phyloP scores from a whole-genome alignment of 148 eudicot species.

The Mesembryanthemum crystallinum region DNA sequence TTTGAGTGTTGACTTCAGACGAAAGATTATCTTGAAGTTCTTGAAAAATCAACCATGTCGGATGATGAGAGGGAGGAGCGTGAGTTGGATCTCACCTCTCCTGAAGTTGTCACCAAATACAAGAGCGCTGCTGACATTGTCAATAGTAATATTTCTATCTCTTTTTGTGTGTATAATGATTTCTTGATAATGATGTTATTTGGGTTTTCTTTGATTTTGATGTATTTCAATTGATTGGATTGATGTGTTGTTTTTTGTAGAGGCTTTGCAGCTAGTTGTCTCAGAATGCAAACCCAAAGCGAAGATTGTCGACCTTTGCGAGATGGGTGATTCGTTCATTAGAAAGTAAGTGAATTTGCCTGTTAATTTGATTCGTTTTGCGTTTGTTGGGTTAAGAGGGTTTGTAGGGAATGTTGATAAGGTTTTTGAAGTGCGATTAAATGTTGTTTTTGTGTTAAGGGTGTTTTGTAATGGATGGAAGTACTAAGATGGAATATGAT shows the following conservation, averaged over 20 bases:
- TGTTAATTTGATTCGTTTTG: not conserved
- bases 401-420: not conserved
- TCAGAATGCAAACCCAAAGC: constrained; percentile 82
- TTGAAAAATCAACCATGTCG: constrained; percentile 49
- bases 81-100: constrained; percentile 82
- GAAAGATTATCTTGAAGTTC: not conserved
- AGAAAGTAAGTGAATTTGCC: constrained; percentile 43
- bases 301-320: constrained; percentile 84
- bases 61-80: constrained; percentile 93
- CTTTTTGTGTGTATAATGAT: not conserved
- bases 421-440: not conserved
- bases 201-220: not conserved
- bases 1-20: not conserved
- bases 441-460: not conserved
- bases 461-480: too few relatives aligned
- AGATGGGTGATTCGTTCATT: constrained; percentile 70
- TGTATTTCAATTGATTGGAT: not conserved
- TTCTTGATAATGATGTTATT: not conserved
- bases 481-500: too few relatives aligned
- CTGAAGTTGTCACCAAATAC: constrained; percentile 96
- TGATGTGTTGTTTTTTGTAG: constrained; percentile 34
- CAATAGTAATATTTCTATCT: constrained; percentile 47
- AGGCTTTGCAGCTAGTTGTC: constrained; percentile 78
- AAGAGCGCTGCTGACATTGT: constrained; percentile 89
- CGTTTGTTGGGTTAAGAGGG: not conserved